phyloP scores from a whole-genome alignment of 1,284 basidiomycete genomes.

The Garcileccinum viscosum region DNA sequence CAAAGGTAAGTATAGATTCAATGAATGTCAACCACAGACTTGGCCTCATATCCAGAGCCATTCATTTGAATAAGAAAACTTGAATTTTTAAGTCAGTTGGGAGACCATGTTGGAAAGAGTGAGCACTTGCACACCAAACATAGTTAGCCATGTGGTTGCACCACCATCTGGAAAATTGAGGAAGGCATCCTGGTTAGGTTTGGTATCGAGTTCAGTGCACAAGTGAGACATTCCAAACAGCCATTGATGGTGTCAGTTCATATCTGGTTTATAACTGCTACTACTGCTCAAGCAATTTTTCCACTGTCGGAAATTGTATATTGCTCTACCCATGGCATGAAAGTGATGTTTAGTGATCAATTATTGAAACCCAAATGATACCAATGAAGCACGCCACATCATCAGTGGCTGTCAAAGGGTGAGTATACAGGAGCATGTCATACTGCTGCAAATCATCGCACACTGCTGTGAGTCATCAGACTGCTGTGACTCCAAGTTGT shows the following conservation, averaged over 20 bases:
- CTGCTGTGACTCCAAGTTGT: too few relatives aligned
- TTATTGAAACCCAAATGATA: too few relatives aligned
- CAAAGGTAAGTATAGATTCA: not conserved
- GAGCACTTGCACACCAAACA: constrained; percentile 30
- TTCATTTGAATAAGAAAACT: constrained; percentile 41
- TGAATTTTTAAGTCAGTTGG: constrained; percentile 6
- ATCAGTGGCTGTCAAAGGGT: too few relatives aligned
- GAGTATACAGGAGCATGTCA: too few relatives aligned
- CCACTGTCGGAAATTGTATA: too few relatives aligned
- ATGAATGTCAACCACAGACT: not conserved
- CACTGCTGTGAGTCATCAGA: too few relatives aligned
- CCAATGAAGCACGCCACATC: too few relatives aligned
- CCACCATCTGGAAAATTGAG: constrained; percentile 33
- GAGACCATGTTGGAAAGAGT: not conserved
- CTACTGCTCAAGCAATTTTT: constrained; percentile 88
- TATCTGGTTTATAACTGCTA: constrained; percentile 65
- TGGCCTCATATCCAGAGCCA: constrained; percentile 40
- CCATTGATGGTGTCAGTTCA: too few relatives aligned
- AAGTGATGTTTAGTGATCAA: too few relatives aligned
- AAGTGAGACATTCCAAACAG: constrained; percentile 75
- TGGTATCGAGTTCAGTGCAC: constrained; percentile 58
- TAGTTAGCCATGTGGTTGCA: constrained; percentile 34
- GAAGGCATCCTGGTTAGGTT: not conserved
- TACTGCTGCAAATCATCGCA: too few relatives aligned
- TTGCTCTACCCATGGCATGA: too few relatives aligned